phyloP scores from a whole-genome alignment of 2,329 filamentous ascomycete genomes.

The Aspergillus sp. region DNA sequence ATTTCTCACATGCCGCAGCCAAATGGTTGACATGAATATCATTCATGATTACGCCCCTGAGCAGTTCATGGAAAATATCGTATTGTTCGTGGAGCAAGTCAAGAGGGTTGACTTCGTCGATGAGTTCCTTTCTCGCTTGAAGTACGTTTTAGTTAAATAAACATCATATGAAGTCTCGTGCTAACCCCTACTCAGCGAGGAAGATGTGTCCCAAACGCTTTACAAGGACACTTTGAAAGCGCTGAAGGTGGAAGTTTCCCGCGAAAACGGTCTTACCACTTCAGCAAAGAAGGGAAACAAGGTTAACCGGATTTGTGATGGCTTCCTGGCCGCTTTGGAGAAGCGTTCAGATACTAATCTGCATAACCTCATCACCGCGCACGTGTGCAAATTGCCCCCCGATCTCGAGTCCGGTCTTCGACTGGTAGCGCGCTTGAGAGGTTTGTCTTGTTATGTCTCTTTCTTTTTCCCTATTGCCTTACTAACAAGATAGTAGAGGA shows the following conservation, averaged over 20 bases:
- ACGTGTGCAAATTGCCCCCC: constrained; percentile 90
- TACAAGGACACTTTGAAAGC: constrained; percentile 78
- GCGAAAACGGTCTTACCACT: constrained; percentile 25
- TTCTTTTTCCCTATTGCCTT: neutral
- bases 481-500: constrained; percentile 46
- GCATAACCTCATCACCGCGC: constrained; percentile 90
- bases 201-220: constrained; percentile 91
- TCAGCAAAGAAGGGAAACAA: constrained; percentile 53
- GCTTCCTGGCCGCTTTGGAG: constrained; percentile 69
- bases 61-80: constrained; percentile 76
- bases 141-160: constrained; percentile 49
- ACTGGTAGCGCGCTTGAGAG: constrained; percentile 71
- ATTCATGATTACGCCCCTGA: constrained; percentile 88
- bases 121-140: constrained; percentile 82
- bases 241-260: constrained; percentile 29
- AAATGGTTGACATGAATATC: constrained; percentile 97
- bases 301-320: constrained; percentile 85
- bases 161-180: constrained; percentile 10
- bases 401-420: constrained; percentile 81
- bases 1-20: constrained; percentile 83
- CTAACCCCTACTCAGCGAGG: constrained; percentile 57
- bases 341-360: constrained; percentile 64
- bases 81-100: constrained; percentile 79
- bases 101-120: constrained; percentile 81
- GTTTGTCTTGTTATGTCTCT: constrained; percentile 29